A percentile compares a stretch with the other conserved stretches of the same genome.
Conservation (phyloP, 2,329 filamentous ascomycete species). For the Diaporthe ilicicola region DNA sequence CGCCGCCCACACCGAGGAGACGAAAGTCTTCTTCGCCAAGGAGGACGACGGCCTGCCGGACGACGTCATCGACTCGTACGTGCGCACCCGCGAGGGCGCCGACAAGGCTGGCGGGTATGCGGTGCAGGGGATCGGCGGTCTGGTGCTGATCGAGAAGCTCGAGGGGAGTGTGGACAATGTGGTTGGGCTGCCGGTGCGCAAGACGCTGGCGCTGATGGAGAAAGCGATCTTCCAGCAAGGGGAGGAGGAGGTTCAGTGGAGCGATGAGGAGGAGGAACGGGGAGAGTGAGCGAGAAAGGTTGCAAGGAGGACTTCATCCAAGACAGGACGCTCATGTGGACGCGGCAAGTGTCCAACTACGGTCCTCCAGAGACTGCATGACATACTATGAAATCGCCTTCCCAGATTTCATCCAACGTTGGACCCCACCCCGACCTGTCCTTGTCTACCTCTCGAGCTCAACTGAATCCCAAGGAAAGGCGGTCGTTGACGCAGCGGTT, state of each 20-base stretch:
- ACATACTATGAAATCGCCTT: neutral
- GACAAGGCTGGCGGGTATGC: conserved; percentile 98
- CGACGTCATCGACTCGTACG: conserved; percentile 82
- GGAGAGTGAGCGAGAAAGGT: neutral
- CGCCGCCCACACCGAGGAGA: conserved; percentile 87
- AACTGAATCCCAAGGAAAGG: neutral
- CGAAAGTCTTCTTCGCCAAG: conserved; percentile 84
- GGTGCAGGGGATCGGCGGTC: conserved; percentile 86
- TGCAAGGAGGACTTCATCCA: neutral
- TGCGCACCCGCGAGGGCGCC: conserved; percentile 86
- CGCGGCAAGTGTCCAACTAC: neutral
- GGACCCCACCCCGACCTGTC: neutral
- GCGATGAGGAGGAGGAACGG: conserved; percentile 42
- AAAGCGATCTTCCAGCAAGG: conserved; percentile 82
- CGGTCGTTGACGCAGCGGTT: conserved; percentile 23
- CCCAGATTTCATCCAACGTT: neutral
- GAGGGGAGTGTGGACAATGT: conserved; percentile 95
- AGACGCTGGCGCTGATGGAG: conserved; percentile 83
- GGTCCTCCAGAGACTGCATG: neutral
- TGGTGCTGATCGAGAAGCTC: conserved; percentile 87
- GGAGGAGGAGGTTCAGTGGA: conserved; percentile 64
- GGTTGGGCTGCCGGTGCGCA: conserved; percentile 84
- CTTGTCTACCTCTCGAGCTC: neutral
- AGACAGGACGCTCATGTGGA: neutral
- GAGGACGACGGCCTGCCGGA: conserved; percentile 69